Percentiles rank a stretch among this genome's conserved stretches.
Evolutionary conservation across 768 basidiomycete species (phyloP).

Genomic region (Leucosporidium scottii): DNA sequence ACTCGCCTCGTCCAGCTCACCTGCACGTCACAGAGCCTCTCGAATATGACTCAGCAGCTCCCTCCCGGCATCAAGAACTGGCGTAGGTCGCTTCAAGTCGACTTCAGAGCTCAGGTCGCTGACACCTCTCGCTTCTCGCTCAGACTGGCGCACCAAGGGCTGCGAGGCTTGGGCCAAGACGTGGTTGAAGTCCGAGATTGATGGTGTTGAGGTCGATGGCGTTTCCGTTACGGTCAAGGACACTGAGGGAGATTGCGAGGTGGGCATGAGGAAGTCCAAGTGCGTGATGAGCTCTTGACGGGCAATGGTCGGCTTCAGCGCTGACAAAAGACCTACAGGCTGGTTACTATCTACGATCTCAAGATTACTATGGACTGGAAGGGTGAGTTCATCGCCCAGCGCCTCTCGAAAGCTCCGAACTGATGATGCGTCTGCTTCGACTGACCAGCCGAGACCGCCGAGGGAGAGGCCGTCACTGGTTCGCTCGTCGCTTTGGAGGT

Average conservation of each 20-base stretch:
- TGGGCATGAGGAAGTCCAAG: slow-evolving; percentile 32
- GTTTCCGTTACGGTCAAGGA: slow-evolving; percentile 29
- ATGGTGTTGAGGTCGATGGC: slow-evolving; percentile 19
- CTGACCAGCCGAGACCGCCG: not conserved
- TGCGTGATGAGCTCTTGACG: not conserved
- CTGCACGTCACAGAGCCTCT: too few species aligned
- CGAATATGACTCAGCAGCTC: not conserved
- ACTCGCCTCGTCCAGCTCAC: slow-evolving; percentile 33
- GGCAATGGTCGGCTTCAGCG: not conserved
- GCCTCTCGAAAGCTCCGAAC: not conserved
- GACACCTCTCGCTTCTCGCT: not conserved
- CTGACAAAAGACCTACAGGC: slow-evolving; percentile 17
- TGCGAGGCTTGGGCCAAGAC: slow-evolving; percentile 33
- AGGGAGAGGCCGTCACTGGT: slow-evolving; percentile 18
- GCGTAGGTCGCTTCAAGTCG: not conserved
- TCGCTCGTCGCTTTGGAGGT: slow-evolving; percentile 33
- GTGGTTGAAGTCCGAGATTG: slow-evolving; percentile 25
- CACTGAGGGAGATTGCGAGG: slow-evolving; percentile 33
- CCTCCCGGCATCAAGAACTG: slow-evolving; percentile 31
- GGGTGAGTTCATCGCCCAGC: not conserved
- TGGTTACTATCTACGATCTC: slow-evolving; percentile 36
- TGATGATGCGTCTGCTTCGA: not conserved
- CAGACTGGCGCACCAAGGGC: slow-evolving; percentile 35
- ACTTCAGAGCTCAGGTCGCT: not conserved
- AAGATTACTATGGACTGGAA: slow-evolving; percentile 20